These are phyloP conservation scores for Gaillardinia entomophila DNA, from an alignment of 805 yeast species.

Conservation along the genomic window DNA sequence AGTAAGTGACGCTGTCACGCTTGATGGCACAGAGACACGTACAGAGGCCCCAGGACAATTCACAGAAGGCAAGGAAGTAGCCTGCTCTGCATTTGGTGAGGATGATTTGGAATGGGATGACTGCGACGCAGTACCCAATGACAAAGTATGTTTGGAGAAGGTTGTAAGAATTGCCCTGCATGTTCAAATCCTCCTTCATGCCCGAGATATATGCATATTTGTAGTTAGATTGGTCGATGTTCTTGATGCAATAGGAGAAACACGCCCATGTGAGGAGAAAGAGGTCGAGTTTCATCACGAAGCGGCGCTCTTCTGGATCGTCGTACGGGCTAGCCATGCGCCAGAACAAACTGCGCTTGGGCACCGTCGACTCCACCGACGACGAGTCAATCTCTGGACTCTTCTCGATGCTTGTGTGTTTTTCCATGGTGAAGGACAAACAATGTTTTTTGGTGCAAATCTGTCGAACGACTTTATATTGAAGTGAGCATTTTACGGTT, in stretches of 20 bases:
- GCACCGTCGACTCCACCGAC: neutral
- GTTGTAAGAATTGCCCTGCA: constrained; percentile 44
- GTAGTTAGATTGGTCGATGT: neutral
- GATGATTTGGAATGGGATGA: constrained; percentile 56
- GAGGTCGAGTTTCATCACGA: constrained; percentile 4
- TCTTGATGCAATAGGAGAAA: constrained; percentile 1
- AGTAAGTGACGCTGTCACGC: constrained; percentile 44
- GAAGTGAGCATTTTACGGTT: too few relatives aligned
- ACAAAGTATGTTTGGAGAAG: constrained; percentile 50
- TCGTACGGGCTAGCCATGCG: neutral
- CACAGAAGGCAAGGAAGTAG: constrained; percentile 50
- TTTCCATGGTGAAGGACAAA: too few relatives aligned
- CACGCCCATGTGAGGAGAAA: constrained; percentile 6
- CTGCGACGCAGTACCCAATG: constrained; percentile 56
- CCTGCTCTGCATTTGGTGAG: constrained; percentile 48
- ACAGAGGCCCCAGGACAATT: constrained; percentile 53
- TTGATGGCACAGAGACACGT: constrained; percentile 44
- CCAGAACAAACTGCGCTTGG: neutral
- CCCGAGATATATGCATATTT: constrained; percentile 21
- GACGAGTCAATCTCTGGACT: too few relatives aligned
- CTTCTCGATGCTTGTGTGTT: too few relatives aligned
- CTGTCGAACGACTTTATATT: too few relatives aligned
- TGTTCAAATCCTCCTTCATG: constrained; percentile 14
- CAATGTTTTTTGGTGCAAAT: too few relatives aligned
- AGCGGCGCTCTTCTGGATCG: constrained; percentile 2